Evolutionary conservation across 306 rosid species (phyloP), one percentile per base, ranked within the genome.

Genomic region (Trifolium fragiferum): DNA sequence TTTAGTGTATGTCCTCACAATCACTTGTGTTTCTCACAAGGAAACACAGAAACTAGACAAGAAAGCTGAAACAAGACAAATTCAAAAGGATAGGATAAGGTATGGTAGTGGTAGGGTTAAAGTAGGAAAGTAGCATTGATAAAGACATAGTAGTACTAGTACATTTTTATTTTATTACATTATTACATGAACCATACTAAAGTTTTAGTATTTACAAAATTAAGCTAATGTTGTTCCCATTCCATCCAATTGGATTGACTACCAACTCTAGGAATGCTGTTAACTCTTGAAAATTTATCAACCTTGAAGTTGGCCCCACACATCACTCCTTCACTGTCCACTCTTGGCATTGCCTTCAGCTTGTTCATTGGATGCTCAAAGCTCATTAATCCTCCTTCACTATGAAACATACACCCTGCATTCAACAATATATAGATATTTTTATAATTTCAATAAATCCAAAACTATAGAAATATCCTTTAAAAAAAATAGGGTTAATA

Each of bases 321-420:
- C 89, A 92, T 80, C 23, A 70, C 90, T 6, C 99, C 99, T 77
- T 95, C 98, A 77, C 99, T 92, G 21, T 95, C 99, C 25, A 90
- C 7, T 76, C 98, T 87, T 0, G 96, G 99, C 99, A 95, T 92
- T 72, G 99, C 89, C 79, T 90, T 95, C 89, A 95, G 58, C 77
- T 84, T 87, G 79, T 95, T 84, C 99, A 95, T 85, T 75, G 99
- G 99, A 85, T 95, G 99, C 87, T 95, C 98, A 85, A 92, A 95
- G 83, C 96, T 95, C 96, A 95, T 81, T 70, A 95, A 10, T 0
- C 99, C 99, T 68, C 92, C 99, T 73, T 84, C 97, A 66, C 99
- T 95, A 23, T 92, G 99, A 74, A 95, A 95, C 85, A 92, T 84
- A 59, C 95, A 95, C 41, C 98, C 98, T 91, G 86, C 84, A 76